phyloP scores from a whole-genome alignment of 352 stramenopile genomes.

The Pythium plurisporium region DNA sequence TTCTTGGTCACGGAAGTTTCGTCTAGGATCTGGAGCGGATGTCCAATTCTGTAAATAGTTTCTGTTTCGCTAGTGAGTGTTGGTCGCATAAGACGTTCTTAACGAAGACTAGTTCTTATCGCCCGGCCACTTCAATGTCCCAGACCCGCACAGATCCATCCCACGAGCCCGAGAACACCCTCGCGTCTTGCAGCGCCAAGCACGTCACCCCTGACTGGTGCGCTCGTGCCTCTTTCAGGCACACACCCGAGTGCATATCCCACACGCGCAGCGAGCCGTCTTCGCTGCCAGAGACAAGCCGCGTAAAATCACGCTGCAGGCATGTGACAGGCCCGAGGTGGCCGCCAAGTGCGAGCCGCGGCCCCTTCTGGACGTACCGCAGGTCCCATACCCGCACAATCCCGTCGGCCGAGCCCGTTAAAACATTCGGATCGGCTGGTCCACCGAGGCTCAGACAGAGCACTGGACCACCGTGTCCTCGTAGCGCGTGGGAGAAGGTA shows the following conservation, averaged over 20 bases:
- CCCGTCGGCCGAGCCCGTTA: constrained; percentile 65
- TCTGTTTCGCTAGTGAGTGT: constrained; percentile 1
- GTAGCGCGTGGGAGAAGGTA: constrained; percentile 49
- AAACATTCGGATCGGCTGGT: constrained; percentile 72
- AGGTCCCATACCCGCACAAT: constrained; percentile 81
- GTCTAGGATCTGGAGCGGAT: background rate
- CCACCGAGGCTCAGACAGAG: constrained; percentile 67
- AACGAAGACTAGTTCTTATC: constrained; percentile 4
- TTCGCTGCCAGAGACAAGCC: constrained; percentile 71
- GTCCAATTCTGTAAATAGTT: background rate
- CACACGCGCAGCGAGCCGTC: constrained; percentile 68
- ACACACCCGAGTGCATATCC: constrained; percentile 78
- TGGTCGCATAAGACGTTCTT: constrained; percentile 3
- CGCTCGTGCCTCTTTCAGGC: constrained; percentile 46
- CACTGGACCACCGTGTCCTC: constrained; percentile 61
- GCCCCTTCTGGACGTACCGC: constrained; percentile 63
- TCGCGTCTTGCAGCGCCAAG: constrained; percentile 53
- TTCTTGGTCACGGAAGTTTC: background rate
- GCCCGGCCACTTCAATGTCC: constrained; percentile 40
- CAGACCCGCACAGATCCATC: constrained; percentile 67
- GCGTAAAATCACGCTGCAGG: constrained; percentile 77
- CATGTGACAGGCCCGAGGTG: constrained; percentile 53
- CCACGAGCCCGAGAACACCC: constrained; percentile 71
- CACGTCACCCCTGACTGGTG: constrained; percentile 65
- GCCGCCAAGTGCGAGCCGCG: constrained; percentile 49